Evolutionary conservation across 768 basidiomycete species (phyloP).

Genomic region (Lactarius sanguifluus): DNA sequence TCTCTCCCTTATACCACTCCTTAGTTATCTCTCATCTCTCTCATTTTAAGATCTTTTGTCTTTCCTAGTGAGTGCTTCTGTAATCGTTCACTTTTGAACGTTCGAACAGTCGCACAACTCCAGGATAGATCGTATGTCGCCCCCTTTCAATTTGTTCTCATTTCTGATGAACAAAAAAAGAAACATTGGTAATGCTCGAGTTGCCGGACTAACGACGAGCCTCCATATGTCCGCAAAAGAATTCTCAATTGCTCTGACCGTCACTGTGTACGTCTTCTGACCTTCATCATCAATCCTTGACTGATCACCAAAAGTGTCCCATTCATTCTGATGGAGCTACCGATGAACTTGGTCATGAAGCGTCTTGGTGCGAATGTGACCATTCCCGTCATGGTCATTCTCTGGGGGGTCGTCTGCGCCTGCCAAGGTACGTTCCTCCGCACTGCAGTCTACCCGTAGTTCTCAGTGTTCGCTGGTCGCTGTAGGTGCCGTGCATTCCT

Average conservation of each 20-base stretch:
- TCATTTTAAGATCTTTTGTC: slow-evolving; percentile 16
- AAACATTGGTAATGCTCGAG: slow-evolving; percentile 34
- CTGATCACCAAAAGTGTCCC: slow-evolving; percentile 32
- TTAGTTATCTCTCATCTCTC: not conserved
- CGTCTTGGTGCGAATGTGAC: slow-evolving; percentile 55
- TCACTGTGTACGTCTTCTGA: slow-evolving; percentile 11
- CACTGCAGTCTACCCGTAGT: not conserved
- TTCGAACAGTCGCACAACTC: not conserved
- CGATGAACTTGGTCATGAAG: slow-evolving; percentile 36
- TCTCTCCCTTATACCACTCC: not conserved
- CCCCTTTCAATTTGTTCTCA: not conserved
- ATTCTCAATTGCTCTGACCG: slow-evolving; percentile 17
- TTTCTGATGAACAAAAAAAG: not conserved
- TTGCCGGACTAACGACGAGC: slow-evolving; percentile 36
- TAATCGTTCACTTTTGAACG: not conserved
- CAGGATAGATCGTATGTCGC: slow-evolving; percentile 20
- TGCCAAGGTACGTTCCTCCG: slow-evolving; percentile 48
- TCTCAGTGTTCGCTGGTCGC: not conserved
- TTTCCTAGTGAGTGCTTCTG: slow-evolving; percentile 9
- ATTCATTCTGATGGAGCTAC: slow-evolving; percentile 33
- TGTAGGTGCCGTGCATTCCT: slow-evolving; percentile 48
- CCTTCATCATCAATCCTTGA: slow-evolving; percentile 2
- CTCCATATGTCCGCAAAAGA: slow-evolving; percentile 31
- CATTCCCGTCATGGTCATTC: slow-evolving; percentile 58
- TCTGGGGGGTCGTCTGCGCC: slow-evolving; percentile 63